Evolutionary conservation across 129 eudicot genomes (phyloP).

Genomic region (Silybum marianum): DNA sequence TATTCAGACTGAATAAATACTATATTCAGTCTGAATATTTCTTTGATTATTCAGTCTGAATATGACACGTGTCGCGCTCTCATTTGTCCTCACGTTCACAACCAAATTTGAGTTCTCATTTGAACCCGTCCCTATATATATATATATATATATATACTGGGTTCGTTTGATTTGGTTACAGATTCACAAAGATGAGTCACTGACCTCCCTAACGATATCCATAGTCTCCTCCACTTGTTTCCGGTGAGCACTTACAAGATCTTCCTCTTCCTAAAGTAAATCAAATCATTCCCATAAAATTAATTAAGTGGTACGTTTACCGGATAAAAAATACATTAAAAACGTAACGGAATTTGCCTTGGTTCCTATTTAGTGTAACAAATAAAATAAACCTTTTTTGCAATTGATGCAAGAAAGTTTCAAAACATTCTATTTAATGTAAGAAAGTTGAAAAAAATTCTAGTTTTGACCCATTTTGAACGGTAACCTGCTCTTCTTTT

Average conservation of each 20-base stretch:
- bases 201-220: slow-evolving; percentile 65
- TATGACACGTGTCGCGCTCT: too few relatives aligned
- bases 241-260: slow-evolving; percentile 63
- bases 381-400: too few relatives aligned
- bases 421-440: background rate
- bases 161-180: background rate
- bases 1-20: too few relatives aligned
- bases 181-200: background rate
- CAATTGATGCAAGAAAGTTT: background rate
- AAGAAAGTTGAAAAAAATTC: background rate
- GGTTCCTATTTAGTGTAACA: background rate
- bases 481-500: background rate
- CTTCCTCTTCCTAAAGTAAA: slow-evolving; percentile 63
- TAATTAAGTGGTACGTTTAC: background rate
- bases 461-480: background rate
- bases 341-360: background rate
- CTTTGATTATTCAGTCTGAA: too few relatives aligned
- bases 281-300: slow-evolving; percentile 13
- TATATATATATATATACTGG: background rate
- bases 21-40: too few relatives aligned
- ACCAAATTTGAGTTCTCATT: too few relatives aligned
- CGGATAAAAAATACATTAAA: background rate
- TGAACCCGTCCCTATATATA: too few relatives aligned
- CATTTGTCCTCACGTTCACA: too few relatives aligned
- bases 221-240: slow-evolving; percentile 67